Base-by-base conservation (phyloP, 768 basidiomycete genomes). In the Omphalotus guepiniiformis region DNA sequence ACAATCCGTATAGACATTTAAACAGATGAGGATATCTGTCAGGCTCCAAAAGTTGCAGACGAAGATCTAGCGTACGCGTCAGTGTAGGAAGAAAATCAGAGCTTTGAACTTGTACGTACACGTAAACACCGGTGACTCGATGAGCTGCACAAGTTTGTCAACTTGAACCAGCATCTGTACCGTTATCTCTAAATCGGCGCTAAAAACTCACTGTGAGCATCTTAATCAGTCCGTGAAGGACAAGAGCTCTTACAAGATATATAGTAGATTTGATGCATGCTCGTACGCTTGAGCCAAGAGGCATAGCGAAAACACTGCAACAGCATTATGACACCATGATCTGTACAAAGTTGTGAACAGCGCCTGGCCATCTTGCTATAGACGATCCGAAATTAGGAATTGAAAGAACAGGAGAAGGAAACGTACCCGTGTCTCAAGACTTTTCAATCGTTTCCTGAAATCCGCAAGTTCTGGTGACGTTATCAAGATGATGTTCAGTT, bases 311-410 rank as follows among this genome's bases (percentile, higher is more conserved):
- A 99, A 96, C 1, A 93, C 93, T 0, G 96, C 87, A 35, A 98
- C 94, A 1, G 95, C 89, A 59, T 97, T 97, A 57, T 99, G 96
- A 62, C 93, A 98, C 96, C 96, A 99, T 16, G 93, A 98, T 16
- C 92, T 79, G 58, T 99, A 99, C 3, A 99, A 70, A 0, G 88
- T 90, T 9, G 88, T 90, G 63, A 98, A 99, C 18, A 99, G 64
- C 13, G 89, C 89, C 68, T 98, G 96, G 2, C 95, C 94, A 55
- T 99, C 96, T 88, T 95, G 85, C 82, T 85, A 49, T 27, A 42
- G n/a, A 41, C 23, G 37, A 34, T 15, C 8, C 3, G 25, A 22
- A 40, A 34, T 22, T 19, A 38, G 13, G 36, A 19, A 39, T 36
- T 15, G 16, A 37, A 25, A 32, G 8, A 19, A 27, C 13, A 47